Conservation (phyloP, 2,329 filamentous ascomycete species). For the Xylaria sp. region DNA sequence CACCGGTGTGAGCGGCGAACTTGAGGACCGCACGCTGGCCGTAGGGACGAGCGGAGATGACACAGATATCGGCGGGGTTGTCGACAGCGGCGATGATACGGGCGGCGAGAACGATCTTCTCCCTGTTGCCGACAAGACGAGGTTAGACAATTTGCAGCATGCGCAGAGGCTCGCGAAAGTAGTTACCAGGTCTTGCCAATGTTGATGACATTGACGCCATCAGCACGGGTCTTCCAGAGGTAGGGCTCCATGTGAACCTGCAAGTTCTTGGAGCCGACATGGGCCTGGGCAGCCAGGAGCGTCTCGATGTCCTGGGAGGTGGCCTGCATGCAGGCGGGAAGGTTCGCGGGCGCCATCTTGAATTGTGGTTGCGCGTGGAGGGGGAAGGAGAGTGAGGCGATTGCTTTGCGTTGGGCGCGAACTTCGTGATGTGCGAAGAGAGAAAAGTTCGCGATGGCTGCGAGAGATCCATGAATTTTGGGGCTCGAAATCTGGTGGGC, state of each 20-base stretch:
- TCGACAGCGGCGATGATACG: conserved; percentile 99
- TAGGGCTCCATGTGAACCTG: conserved; percentile 99
- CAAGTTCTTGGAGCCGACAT: conserved; percentile 98
- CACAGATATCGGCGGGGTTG: conserved; percentile 99
- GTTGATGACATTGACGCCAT: conserved; percentile 99
- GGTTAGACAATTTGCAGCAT: conserved; percentile 12
- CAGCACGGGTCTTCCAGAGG: conserved; percentile 98
- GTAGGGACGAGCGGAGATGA: conserved; percentile 99
- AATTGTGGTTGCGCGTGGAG: conserved; percentile 43
- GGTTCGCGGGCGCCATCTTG: conserved; percentile 95
- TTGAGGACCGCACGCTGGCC: conserved; percentile 99
- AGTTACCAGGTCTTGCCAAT: conserved; percentile 98
- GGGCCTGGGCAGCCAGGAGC: conserved; percentile 95
- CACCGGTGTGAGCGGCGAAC: conserved; percentile 98
- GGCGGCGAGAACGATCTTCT: conserved; percentile 99
- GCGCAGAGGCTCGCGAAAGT: not conserved
- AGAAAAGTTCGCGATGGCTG: conserved; percentile 51
- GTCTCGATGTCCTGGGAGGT: conserved; percentile 99
- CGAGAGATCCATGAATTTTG: conserved; percentile 28
- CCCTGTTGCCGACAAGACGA: conserved; percentile 62
- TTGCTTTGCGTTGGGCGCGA: conserved; percentile 37
- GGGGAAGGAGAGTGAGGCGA: conserved; percentile 37
- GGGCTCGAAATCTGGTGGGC: conserved; percentile 31
- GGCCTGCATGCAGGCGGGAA: conserved; percentile 94
- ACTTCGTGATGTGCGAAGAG: conserved; percentile 39